Base-by-base conservation (phyloP, 495 filamentous ascomycete genomes). In the Penicillium coprophilum region DNA sequence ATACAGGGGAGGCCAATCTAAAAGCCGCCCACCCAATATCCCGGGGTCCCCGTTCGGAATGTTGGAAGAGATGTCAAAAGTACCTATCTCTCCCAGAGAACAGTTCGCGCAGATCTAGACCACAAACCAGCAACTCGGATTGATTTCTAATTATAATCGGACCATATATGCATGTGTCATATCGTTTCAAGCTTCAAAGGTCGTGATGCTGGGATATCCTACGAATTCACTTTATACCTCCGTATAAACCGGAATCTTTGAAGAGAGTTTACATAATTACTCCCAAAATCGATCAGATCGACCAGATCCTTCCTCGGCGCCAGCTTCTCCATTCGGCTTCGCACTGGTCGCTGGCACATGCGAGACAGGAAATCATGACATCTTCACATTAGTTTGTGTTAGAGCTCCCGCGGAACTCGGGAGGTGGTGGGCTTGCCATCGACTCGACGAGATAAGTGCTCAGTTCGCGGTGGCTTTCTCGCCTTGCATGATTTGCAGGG, bases 341-440 rank as follows among this genome's bases (percentile, higher is more conserved):
- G 65, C 65, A 59, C 54, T 61, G 63, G 27, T 64, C 65, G 65
- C 65, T 59, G 55, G 17, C 63, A 68, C 65, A 64, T 59, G 65
- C 44, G 19, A n/a, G n/a, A 43, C 39, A 46, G 44, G 32, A 39
- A 50, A 6, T 19, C 51, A 65, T 68, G 59, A 60, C 56, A 64
- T 62, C 38, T 62, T 40, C 53, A 53, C 59, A 62, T 65, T 67
- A 67, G 61, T 48, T 51, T 41, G 59, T 60, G 52, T 49, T 48
- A 62, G 47, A 57, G 59, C 57, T 63, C 17, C 59, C 38, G 30
- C 28, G 53, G 47, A 27, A 45, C 8, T 13, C 51, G 21, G 59
- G 45, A 56, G 56, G 55, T 51, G 64, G 53, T 59, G 55, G 57
- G 40, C 56, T 58, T 44, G 20, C 34, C 48, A 49, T 39, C 46